A percentile compares a stretch with the other conserved stretches of the same genome.
Conservation (phyloP, 2,329 filamentous ascomycete genomes). For the Cladosporium velox region DNA sequence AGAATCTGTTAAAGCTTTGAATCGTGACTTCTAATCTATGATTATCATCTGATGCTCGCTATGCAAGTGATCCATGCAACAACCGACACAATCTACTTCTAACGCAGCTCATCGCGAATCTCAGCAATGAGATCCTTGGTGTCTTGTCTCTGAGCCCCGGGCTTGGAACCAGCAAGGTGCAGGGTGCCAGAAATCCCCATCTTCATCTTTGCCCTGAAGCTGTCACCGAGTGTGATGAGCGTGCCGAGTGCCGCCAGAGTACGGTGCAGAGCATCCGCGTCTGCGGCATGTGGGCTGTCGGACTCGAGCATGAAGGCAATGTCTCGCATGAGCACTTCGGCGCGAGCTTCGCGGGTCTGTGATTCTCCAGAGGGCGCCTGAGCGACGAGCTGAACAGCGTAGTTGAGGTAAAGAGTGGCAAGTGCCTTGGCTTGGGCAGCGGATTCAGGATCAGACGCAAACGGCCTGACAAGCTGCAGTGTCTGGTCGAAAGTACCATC, state of each 20-base stretch:
- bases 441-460: constrained; percentile 54
- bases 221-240: constrained; percentile 62
- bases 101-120: constrained; percentile 53
- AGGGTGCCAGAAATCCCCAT: constrained; percentile 56
- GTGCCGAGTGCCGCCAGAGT: constrained; percentile 83
- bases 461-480: constrained; percentile 63
- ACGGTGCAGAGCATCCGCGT: constrained; percentile 82
- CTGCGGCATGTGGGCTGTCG: constrained; percentile 56
- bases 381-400: constrained; percentile 68
- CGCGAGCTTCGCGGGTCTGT: constrained; percentile 34
- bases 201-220: constrained; percentile 60
- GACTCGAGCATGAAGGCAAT: constrained; percentile 36
- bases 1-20: not conserved
- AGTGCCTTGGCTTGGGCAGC: constrained; percentile 77
- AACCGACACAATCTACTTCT: not conserved
- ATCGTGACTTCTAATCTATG: not conserved
- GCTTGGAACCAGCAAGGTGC: constrained; percentile 51
- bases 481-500: constrained; percentile 62
- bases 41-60: not conserved
- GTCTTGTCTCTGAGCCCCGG: constrained; percentile 60
- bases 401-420: constrained; percentile 82
- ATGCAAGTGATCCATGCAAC: not conserved
- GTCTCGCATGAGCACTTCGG: constrained; percentile 35
- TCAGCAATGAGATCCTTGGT: constrained; percentile 62
- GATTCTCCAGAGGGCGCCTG: constrained; percentile 33